These are phyloP conservation scores for Podospora tetraspora DNA, from an alignment of 495 filamentous ascomycete species.

Conservation along the genomic window DNA sequence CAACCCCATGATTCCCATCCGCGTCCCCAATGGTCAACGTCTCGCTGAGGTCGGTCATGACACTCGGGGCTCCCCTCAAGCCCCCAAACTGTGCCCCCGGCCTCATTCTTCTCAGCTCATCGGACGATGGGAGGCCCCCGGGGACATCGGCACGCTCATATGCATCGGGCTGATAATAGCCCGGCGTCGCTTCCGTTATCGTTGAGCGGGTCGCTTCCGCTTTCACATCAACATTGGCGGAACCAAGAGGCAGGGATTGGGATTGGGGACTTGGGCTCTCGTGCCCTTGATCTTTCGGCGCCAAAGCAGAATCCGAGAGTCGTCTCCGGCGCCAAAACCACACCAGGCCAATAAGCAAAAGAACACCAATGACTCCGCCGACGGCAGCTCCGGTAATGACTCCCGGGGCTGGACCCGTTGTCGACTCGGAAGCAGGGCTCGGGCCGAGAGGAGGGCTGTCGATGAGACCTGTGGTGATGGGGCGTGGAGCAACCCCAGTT, in stretches of 20 bases:
- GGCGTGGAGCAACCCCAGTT: not conserved
- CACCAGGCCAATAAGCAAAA: not conserved
- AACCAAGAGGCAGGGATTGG: not conserved
- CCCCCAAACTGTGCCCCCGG: not conserved
- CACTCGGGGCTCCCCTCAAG: not conserved
- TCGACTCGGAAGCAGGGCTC: not conserved
- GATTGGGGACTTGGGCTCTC: not conserved
- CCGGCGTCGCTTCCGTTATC: not conserved
- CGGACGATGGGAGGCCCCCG: not conserved
- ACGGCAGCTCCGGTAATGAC: not conserved
- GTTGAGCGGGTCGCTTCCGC: not conserved
- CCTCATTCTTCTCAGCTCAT: not conserved
- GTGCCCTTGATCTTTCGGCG: not conserved
- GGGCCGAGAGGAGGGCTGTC: not conserved
- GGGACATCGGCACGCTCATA: not conserved
- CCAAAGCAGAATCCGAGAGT: not conserved
- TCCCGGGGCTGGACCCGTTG: not conserved
- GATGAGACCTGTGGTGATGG: not conserved
- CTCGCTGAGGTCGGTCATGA: slow-evolving; percentile 6
- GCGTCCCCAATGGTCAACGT: slow-evolving; percentile 1
- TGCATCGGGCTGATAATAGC: not conserved
- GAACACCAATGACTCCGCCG: not conserved
- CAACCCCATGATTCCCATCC: not conserved
- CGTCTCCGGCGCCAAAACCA: not conserved
- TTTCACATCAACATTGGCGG: not conserved